Evolutionary conservation across 2,329 filamentous ascomycete genomes (phyloP), one percentile per base, ranked within the genome.

Genomic region (Coniochaeta sp.): DNA sequence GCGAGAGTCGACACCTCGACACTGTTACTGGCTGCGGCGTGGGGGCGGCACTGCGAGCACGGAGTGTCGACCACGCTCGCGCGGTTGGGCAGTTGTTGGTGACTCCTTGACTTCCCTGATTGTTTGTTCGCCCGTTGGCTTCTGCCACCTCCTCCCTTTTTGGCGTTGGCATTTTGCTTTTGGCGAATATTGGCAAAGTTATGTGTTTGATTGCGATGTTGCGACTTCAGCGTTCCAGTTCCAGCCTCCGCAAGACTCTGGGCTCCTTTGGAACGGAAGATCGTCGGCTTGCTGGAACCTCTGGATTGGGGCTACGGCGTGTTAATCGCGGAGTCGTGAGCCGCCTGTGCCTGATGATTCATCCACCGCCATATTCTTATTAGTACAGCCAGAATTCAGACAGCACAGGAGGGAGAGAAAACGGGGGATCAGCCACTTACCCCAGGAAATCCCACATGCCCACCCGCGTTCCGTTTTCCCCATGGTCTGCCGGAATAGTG

Each of bases 1-100:
- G 26, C n/a, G 7, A 28, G 24, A 31, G 26, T 28, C 12, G 45
- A 18, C 9, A 18, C 13, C 45, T 48, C 24, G 28, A 22, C 8
- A n/a, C 14, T 31, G 16, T n/a, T 30, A 48, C 45, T 48, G 45
- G 45, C 27, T 48, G 45, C 45, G n/a, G 45, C 26, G 26, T 28
- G 24, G 45, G 45, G 45, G 27, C 26, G n/a, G n/a, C 45, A 48
- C 26, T 48, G 45, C 45, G 45, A 48, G 28, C 45, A 48, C 45
- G 27, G 45, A 28, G 45, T n/a, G 45, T 48, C 26, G 24, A n/a
- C n/a, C n/a, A n/a, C n/a, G n/a, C n/a, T 48, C 30, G 45, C n/a
- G n/a, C 12, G 26, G 28, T 48, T 48, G 45, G 45, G 26, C 28
- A n/a, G n/a, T n/a, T n/a, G 26, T 20, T 31, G 10, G n/a, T 48